phyloP scores from a whole-genome alignment of 352 stramenopile species.

The Phytophthora chlamydospora region DNA sequence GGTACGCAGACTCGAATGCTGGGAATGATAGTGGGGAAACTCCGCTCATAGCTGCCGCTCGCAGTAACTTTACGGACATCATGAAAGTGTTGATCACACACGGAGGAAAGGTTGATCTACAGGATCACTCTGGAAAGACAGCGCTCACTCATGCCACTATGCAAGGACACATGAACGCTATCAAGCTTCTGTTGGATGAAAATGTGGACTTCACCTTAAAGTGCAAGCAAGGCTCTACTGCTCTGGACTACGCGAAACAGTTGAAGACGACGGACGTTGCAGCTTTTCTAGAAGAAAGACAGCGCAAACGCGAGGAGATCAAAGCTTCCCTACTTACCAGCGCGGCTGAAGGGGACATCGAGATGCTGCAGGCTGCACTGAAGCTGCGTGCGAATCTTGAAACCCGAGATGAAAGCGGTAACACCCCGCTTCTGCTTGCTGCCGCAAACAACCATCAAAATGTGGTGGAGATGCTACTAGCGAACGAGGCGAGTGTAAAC shows the following conservation, averaged over 20 bases:
- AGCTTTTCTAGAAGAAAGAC: not conserved
- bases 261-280: not conserved
- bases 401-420: not conserved
- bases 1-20: slow-evolving; percentile 1
- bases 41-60: not conserved
- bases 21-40: not conserved
- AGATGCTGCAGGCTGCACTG: not conserved
- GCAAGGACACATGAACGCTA: not conserved
- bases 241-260: slow-evolving; percentile 1
- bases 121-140: slow-evolving; percentile 1
- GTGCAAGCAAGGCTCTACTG: not conserved
- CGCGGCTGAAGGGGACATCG: not conserved
- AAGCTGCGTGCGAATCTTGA: slow-evolving; percentile 1
- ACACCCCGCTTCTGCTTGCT: not conserved
- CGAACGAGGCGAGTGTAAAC: slow-evolving; percentile 1
- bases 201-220: not conserved
- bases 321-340: not conserved
- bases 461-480: not conserved
- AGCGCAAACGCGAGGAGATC: not conserved
- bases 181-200: not conserved
- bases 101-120: not conserved
- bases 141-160: not conserved
- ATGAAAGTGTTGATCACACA: not conserved
- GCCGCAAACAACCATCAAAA: not conserved
- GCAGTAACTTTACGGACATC: not conserved